Conservation (phyloP, 2,329 filamentous ascomycete genomes). For the Teratosphaeria zuluensis region DNA sequence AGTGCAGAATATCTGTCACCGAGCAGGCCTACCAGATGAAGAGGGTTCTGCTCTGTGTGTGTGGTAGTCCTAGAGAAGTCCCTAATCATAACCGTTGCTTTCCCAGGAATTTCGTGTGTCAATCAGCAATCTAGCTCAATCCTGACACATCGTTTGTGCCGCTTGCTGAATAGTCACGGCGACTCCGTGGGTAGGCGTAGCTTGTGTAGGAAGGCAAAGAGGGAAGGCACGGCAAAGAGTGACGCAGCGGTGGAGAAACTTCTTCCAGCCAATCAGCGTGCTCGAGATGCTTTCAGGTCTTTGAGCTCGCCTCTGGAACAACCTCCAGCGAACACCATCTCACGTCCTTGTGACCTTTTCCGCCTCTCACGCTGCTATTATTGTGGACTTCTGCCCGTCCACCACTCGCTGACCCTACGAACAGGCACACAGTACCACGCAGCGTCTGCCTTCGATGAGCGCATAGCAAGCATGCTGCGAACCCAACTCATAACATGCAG, state of each 20-base stretch:
- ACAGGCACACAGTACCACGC: background rate
- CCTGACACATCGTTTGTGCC: no score
- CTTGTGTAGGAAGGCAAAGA: background rate
- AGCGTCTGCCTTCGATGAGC: constrained; percentile 4
- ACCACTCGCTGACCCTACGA: background rate
- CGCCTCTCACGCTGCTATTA: background rate
- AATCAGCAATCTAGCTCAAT: no score
- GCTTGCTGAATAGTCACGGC: no score
- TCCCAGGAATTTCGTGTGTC: no score
- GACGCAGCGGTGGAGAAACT: background rate
- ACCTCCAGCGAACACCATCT: background rate
- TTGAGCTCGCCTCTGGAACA: background rate
- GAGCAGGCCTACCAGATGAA: no score
- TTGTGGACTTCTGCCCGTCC: background rate
- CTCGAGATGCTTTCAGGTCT: background rate
- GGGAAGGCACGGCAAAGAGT: background rate
- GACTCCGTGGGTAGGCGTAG: no score
- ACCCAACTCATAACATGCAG: constrained; percentile 56
- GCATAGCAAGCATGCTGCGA: constrained; percentile 53
- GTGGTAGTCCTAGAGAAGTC: no score
- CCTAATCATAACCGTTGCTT: no score
- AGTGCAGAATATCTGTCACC: no score
- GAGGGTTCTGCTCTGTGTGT: no score
- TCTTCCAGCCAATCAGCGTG: background rate
- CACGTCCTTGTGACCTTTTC: background rate